Percentiles rank a stretch among this genome's conserved stretches.
phyloP scores from a whole-genome alignment of 352 stramenopile species.

The Blastocystis sp. region DNA sequence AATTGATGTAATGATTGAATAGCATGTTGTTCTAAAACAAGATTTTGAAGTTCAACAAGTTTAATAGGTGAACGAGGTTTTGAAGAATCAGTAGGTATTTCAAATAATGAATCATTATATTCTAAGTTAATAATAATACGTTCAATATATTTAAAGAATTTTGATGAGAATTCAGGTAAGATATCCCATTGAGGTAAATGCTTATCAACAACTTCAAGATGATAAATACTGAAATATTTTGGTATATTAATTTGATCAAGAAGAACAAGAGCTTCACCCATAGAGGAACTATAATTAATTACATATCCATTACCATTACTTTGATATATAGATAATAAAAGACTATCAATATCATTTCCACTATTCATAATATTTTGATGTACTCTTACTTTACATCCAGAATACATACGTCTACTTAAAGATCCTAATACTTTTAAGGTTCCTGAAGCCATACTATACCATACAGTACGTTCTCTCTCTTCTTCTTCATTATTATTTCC shows the following conservation, averaged over 20 bases:
- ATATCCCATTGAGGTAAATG: conserved; percentile 9
- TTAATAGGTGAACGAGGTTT: conserved; percentile 10
- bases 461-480: conserved; percentile 33
- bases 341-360: conserved; percentile 26
- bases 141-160: conserved; percentile 29
- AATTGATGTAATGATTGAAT: conserved; percentile 36
- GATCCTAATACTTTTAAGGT: conserved; percentile 35
- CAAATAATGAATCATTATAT: conserved; percentile 29
- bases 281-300: conserved; percentile 33
- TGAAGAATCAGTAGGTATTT: conserved; percentile 2
- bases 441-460: conserved; percentile 33
- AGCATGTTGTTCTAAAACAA: conserved; percentile 32
- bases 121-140: conserved; percentile 37
- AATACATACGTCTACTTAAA: conserved; percentile 27
- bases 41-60: conserved; percentile 32
- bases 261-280: conserved; percentile 29
- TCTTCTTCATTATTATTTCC: conserved; percentile 12
- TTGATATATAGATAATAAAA: conserved; percentile 34
- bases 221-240: conserved; percentile 33
- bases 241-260: conserved; percentile 35
- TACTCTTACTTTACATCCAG: conserved; percentile 25
- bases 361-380: conserved; percentile 33
- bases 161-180: conserved; percentile 11
- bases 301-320: conserved; percentile 28
- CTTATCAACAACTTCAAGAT: conserved; percentile 33